Evolutionary conservation across 306 rosid species (phyloP), one percentile per base, ranked within the genome.

Genomic region (Hylodesmum podocarpum): DNA sequence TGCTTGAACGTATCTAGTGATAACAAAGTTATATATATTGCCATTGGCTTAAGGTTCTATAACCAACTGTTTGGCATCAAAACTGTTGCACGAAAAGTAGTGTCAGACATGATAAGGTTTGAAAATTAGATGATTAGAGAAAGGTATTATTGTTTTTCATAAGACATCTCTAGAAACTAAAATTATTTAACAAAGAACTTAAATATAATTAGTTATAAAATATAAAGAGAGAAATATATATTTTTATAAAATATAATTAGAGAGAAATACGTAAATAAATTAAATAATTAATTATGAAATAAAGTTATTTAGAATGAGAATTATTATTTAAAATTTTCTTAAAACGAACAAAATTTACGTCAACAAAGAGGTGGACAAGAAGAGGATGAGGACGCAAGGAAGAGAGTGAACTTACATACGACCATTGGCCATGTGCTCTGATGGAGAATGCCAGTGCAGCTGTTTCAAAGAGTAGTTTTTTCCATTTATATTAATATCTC

Each of bases 381-480:
- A n/a, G n/a, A 12, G 36, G 59, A 1, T 14, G 72, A 43, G 18
- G 36, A n/a, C 49, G 78, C 12, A 7, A 66, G 43, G 44, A 24
- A 78, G 33, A 49, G 53, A 58, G 36, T 46, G 65, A 49, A 85
- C 89, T 34, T 86, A 90, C 99, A 25, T 83, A 10, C 83, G 40
- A 41, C 92, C 92, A 19, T 92, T 13, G 43, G 91, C 24, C 28
- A 61, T 75, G 78, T 95, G 99, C 80, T 95, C 99, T 0, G 97
- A 80, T 55, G 99, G 99, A 87, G 89, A 14, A 78, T 90, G 99
- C 97, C 97, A 95, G 47, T 92, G 97, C 82, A 90, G 39, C 78
- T 90, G 97, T 85, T 33, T 83, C 84, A 95, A 84, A 29, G 73
- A 68, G 58, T 84, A 90, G 24, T 50, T 83, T 78, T 84, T 88